These are phyloP conservation scores for Camellia japonica DNA, from an alignment of 148 eudicot species.

Conservation along the genomic window DNA sequence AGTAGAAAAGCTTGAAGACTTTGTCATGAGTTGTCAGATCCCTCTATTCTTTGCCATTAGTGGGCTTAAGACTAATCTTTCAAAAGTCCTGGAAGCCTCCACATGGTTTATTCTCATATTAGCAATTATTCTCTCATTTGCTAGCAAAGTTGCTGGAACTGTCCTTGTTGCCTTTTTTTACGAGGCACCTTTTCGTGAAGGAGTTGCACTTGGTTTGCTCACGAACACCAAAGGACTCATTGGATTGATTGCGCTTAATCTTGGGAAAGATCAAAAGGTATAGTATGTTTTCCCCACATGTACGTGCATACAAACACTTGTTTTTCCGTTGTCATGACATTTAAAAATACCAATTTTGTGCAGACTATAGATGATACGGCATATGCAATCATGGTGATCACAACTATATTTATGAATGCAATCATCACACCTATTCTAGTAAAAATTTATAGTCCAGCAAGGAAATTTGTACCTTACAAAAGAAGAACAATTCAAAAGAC, in stretches of 20 bases:
- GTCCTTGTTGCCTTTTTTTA: slow-evolving; percentile 31
- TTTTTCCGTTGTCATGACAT: too few relatives aligned
- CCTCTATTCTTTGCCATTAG: slow-evolving; percentile 61
- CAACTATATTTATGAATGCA: slow-evolving; percentile 58
- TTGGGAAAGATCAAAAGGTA: slow-evolving; percentile 86
- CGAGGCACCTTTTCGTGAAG: slow-evolving; percentile 49
- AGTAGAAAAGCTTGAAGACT: slow-evolving; percentile 60
- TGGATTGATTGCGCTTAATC: slow-evolving; percentile 77
- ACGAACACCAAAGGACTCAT: slow-evolving; percentile 86
- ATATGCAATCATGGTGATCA: slow-evolving; percentile 71
- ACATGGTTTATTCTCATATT: slow-evolving; percentile 32
- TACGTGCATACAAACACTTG: too few relatives aligned
- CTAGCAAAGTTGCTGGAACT: slow-evolving; percentile 49
- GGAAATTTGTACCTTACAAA: slow-evolving; percentile 60
- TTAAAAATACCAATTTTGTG: too few relatives aligned
- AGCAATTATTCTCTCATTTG: slow-evolving; percentile 28
- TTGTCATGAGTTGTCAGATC: slow-evolving; percentile 54
- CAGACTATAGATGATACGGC: slow-evolving; percentile 37
- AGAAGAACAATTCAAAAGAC: slow-evolving; percentile 60
- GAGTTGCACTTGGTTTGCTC: slow-evolving; percentile 49
- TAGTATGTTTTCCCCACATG: not conserved
- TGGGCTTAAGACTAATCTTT: slow-evolving; percentile 49
- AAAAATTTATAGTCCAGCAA: slow-evolving; percentile 56
- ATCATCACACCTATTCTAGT: slow-evolving; percentile 58
- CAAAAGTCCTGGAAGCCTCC: not conserved